phyloP scores from a whole-genome alignment of 2,329 filamentous ascomycete genomes.

The Claviceps maximensis region DNA sequence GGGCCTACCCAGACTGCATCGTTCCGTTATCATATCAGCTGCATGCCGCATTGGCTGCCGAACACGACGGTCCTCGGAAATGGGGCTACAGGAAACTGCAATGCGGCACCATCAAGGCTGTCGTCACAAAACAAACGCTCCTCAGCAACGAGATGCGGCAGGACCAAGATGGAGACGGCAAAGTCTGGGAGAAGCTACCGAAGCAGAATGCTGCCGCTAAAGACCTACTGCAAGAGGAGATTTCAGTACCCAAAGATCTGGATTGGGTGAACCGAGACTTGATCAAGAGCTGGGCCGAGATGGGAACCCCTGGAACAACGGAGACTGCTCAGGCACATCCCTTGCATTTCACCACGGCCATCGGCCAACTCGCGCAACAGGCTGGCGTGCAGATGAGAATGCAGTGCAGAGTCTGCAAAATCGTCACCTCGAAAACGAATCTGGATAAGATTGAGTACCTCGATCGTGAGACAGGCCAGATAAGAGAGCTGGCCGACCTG shows the following conservation, averaged over 20 bases:
- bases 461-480: constrained; percentile 30
- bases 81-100: constrained; percentile 81
- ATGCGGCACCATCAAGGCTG: constrained; percentile 47
- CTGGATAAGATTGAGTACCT: constrained; percentile 50
- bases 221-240: constrained; percentile 33
- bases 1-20: constrained; percentile 78
- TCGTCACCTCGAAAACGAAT: constrained; percentile 39
- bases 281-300: constrained; percentile 61
- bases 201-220: constrained; percentile 41
- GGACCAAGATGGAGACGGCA: constrained; percentile 17
- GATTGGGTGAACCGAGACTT: constrained; percentile 68
- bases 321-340: constrained; percentile 93
- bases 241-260: constrained; percentile 59
- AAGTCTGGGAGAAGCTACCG: constrained; percentile 47
- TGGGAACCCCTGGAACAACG: constrained; percentile 54
- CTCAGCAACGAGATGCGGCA: constrained; percentile 18
- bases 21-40: constrained; percentile 77
- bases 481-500: constrained; percentile 26
- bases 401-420: constrained; percentile 52
- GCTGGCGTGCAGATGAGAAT: constrained; percentile 55
- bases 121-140: constrained; percentile 22
- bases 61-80: constrained; percentile 61
- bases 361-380: constrained; percentile 62
- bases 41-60: constrained; percentile 70
- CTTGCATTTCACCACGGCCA: constrained; percentile 74